Base-by-base conservation (phyloP, 768 basidiomycete genomes). In the Suillus decipiens region DNA sequence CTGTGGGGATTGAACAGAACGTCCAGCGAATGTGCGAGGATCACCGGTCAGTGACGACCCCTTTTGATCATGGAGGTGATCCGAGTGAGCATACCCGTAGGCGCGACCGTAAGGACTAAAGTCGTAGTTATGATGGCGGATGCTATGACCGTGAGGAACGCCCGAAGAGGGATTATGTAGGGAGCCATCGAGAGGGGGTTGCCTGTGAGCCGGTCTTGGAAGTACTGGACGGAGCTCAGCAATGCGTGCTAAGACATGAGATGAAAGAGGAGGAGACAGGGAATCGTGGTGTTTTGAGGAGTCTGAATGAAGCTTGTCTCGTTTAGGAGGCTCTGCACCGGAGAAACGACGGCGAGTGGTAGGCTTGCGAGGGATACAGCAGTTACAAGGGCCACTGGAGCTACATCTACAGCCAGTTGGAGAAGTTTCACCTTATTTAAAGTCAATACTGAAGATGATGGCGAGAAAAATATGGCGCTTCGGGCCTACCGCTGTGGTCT, bases 71-170 rank as follows among this genome's bases (percentile, higher is more conserved):
- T 68, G 65, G 14, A 4, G 19, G 42, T 75, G 72, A 48, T 80
- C 80, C 17, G 71, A 61, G 64, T 83, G 80, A n/a, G 73, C 64
- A 4, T 79, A 74, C 59, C 85, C 89, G 66, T 89, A 86, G 17
- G 88, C 87, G 28, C 88, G 82, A 19, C 84, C 84, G 62, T 92
- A 92, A 0, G 90, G 90, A 60, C 86, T 88, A 71, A 80, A 90
- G 50, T 78, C 76, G 62, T 80, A 75, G 63, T 77, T 77, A 65
- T 86, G 82, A 69, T 82, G 82, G 55, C 83, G 82, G 60, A 67
- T 65, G 14, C 71, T 58, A 59, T 82, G 79, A 19, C 74, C 75
- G 60, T 82, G 80, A 58, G 79, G 73, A n/a, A 76, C 56, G 58
- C 75, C 77, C 8, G 79, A 76, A 6, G 85, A 82, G 19, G 85